These are phyloP conservation scores for Phytophthora palmivora DNA, from an alignment of 352 stramenopile genomes.

Conservation along the genomic window DNA sequence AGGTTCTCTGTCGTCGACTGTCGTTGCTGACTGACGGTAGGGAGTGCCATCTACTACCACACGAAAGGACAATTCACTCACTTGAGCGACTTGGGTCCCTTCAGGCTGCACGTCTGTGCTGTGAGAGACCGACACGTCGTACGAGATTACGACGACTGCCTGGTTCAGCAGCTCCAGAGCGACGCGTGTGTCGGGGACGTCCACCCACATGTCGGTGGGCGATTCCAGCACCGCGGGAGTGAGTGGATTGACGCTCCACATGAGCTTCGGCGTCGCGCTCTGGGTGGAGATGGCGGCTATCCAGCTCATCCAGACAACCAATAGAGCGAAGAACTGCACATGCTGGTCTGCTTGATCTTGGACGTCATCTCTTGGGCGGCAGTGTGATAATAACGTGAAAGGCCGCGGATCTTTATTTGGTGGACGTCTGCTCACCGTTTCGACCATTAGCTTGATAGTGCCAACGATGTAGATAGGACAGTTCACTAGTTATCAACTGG, in stretches of 20 bases:
- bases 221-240: constrained; percentile 37
- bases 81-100: constrained; percentile 21
- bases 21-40: constrained; percentile 74
- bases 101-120: constrained; percentile 26
- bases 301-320: constrained; percentile 7
- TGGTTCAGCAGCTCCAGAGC: constrained; percentile 61
- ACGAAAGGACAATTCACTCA: constrained; percentile 72
- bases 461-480: background rate
- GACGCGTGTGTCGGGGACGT: constrained; percentile 63
- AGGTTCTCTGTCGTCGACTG: constrained; percentile 66
- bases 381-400: constrained; percentile 6
- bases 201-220: constrained; percentile 53
- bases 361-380: constrained; percentile 1
- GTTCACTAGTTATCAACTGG: too few relatives aligned
- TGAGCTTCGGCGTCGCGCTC: constrained; percentile 52
- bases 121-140: constrained; percentile 71
- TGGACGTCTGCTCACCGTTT: background rate
- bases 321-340: constrained; percentile 1
- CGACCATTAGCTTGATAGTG: background rate
- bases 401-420: constrained; percentile 30
- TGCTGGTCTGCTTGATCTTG: constrained; percentile 1
- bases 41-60: constrained; percentile 57
- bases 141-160: constrained; percentile 68
- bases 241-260: constrained; percentile 73
- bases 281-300: background rate